phyloP scores from a whole-genome alignment of 768 basidiomycete genomes.

The Amyloporia xantha region DNA sequence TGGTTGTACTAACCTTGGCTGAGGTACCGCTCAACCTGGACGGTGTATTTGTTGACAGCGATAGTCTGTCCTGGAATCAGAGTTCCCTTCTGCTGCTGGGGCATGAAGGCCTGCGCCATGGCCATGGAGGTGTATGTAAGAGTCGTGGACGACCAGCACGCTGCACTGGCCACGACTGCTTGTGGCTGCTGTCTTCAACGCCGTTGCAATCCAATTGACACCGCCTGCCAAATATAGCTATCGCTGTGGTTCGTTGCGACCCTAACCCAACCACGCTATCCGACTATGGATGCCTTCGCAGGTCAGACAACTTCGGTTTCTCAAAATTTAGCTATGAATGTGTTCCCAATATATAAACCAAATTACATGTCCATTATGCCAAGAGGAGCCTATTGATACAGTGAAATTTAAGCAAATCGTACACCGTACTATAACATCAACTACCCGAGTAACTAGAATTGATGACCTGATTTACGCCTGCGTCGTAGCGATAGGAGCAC shows the following conservation, averaged over 20 bases:
- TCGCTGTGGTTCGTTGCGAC: not conserved
- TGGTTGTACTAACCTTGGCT: constrained; percentile 66
- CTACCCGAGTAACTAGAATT: no score
- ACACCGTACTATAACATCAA: no score
- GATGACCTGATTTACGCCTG: not conserved
- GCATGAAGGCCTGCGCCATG: constrained; percentile 46
- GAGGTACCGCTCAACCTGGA: constrained; percentile 91
- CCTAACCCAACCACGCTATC: not conserved
- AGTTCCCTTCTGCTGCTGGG: constrained; percentile 51
- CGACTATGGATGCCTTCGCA: no score
- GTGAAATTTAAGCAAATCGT: not conserved
- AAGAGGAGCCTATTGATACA: not conserved
- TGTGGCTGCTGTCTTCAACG: not conserved
- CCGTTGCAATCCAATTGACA: not conserved
- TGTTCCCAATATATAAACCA: no score
- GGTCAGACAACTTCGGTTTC: no score
- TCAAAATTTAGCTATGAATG: no score
- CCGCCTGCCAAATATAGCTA: not conserved
- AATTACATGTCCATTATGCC: no score
- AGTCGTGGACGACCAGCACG: not conserved
- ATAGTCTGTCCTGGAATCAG: constrained; percentile 81
- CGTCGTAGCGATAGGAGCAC: not conserved
- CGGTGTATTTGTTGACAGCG: constrained; percentile 80
- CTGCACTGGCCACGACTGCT: not conserved
- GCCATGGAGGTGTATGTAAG: constrained; percentile 4